phyloP scores from a whole-genome alignment of 2,329 filamentous ascomycete genomes.

The Aspergillus thermomutatus region DNA sequence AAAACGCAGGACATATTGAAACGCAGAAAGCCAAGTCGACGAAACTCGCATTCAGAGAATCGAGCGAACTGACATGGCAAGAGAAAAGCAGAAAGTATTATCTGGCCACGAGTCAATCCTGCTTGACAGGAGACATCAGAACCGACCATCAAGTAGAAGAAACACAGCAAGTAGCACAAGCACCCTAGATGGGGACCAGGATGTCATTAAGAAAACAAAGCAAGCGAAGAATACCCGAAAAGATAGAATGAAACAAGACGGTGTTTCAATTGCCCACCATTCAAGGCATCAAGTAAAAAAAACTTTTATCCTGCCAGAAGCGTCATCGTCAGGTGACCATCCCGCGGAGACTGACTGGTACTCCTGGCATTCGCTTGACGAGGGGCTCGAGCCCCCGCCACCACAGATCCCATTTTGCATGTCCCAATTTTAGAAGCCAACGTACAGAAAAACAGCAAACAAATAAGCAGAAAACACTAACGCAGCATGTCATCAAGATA shows the following conservation, averaged over 20 bases:
- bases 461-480: conserved; percentile 13
- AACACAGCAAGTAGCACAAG: neutral
- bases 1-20: neutral
- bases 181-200: neutral
- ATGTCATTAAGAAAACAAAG: conserved; percentile 3
- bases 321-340: conserved; percentile 13
- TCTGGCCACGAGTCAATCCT: conserved; percentile 51
- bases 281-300: conserved; percentile 11
- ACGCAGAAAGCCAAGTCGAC: neutral
- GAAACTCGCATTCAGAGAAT: neutral
- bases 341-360: conserved; percentile 16
- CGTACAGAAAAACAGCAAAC: conserved; percentile 17
- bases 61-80: conserved; percentile 5
- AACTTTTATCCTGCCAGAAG: conserved; percentile 30
- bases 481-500: conserved; percentile 5
- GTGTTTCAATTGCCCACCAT: conserved; percentile 1
- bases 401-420: conserved; percentile 21
- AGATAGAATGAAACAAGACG: conserved; percentile 6
- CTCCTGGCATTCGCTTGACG: conserved; percentile 24
- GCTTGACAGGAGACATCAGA: conserved; percentile 49
- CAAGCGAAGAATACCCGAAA: conserved; percentile 3
- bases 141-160: conserved; percentile 34
- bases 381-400: conserved; percentile 36
- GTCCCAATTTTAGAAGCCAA: conserved; percentile 6
- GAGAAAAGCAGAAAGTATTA: conserved; percentile 16